Conservation (phyloP, 805 yeast species). For the Candida vaughaniae region DNA sequence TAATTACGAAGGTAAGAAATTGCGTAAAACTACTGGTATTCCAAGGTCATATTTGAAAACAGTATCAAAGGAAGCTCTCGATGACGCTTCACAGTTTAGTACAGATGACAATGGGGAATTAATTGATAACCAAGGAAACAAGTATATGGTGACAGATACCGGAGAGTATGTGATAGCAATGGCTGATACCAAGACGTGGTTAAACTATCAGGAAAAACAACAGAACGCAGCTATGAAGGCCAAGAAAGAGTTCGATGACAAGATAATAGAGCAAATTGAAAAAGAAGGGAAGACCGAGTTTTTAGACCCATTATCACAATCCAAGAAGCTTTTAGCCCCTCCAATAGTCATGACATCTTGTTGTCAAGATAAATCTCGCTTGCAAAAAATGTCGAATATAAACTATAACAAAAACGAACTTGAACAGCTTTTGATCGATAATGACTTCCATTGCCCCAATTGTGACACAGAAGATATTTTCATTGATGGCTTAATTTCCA, state of each 20-base stretch:
- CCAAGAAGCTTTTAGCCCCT: conserved; percentile 55
- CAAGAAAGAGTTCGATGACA: conserved; percentile 51
- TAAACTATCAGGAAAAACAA: conserved; percentile 71
- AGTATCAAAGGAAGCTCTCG: conserved; percentile 73
- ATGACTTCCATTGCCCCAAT: conserved; percentile 88
- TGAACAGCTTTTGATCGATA: conserved; percentile 59
- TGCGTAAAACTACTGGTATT: conserved; percentile 94
- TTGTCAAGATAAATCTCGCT: conserved; percentile 56
- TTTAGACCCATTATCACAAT: conserved; percentile 58
- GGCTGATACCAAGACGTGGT: conserved; percentile 93
- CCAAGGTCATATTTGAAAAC: conserved; percentile 90
- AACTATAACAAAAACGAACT: conserved; percentile 37
- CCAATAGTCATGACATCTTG: conserved; percentile 83
- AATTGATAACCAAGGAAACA: conserved; percentile 47
- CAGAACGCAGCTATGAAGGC: conserved; percentile 47
- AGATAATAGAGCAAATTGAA: conserved; percentile 28
- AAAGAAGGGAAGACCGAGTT: conserved; percentile 41
- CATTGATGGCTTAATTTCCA: conserved; percentile 67
- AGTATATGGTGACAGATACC: conserved; percentile 85
- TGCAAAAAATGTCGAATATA: conserved; percentile 51
- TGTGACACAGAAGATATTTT: conserved; percentile 74
- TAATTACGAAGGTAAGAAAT: conserved; percentile 86
- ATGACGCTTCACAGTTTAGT: conserved; percentile 35
- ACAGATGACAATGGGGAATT: conserved; percentile 44
- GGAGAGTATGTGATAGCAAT: conserved; percentile 96